Evolutionary conservation across 1,139 yeast species (phyloP).

Genomic region (Hyphopichia burtonii): DNA sequence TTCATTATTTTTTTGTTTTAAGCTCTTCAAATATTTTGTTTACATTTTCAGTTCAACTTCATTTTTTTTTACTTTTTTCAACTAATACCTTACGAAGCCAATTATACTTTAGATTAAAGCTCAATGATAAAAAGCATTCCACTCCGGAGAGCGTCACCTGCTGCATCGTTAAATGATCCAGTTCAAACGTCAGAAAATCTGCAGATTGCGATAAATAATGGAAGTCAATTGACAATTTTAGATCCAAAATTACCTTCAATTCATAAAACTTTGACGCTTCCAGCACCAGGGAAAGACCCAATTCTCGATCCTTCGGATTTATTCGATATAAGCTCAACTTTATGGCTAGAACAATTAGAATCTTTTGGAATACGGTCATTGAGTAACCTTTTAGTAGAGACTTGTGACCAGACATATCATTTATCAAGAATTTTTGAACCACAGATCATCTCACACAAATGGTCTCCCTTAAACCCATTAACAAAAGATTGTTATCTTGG

Average conservation of each 20-base stretch:
- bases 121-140: not conserved
- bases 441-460: slow-evolving; percentile 33
- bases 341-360: slow-evolving; percentile 29
- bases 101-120: no score
- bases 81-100: not conserved
- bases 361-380: slow-evolving; percentile 31
- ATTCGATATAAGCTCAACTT: slow-evolving; percentile 25
- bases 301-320: slow-evolving; percentile 29
- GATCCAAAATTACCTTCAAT: slow-evolving; percentile 43
- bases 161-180: slow-evolving; percentile 25
- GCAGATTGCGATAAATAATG: slow-evolving; percentile 40
- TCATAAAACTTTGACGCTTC: slow-evolving; percentile 18
- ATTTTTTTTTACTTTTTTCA: not conserved
- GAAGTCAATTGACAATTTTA: slow-evolving; percentile 30
- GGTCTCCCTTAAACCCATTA: slow-evolving; percentile 27
- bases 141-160: slow-evolving; percentile 2
- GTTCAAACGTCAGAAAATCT: slow-evolving; percentile 37
- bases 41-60: not conserved
- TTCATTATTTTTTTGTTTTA: slow-evolving; percentile 52
- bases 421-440: slow-evolving; percentile 35
- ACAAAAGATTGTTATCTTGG: slow-evolving; percentile 33
- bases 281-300: slow-evolving; percentile 7
- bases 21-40: not conserved
- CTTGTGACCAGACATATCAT: slow-evolving; percentile 29
- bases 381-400: slow-evolving; percentile 22